Evolutionary conservation across 768 basidiomycete species (phyloP), one percentile per base, ranked within the genome.

Genomic region (Trametes cingulata): DNA sequence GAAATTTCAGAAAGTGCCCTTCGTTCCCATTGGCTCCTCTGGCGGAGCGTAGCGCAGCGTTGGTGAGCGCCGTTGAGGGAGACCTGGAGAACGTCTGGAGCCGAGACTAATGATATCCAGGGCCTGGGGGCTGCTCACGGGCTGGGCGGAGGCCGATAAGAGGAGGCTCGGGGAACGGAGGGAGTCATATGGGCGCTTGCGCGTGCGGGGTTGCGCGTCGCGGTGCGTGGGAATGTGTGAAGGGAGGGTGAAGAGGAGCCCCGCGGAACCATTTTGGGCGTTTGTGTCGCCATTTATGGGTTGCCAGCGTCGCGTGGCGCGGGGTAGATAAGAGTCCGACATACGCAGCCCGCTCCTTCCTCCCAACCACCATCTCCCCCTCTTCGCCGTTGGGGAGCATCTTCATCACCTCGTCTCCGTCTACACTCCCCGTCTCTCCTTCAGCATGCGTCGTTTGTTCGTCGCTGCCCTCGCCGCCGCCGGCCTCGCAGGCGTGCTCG

Each of bases 371-470:
- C 65, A 65, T 49, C 62, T 63, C 61, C 57, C 60, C 61, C 65
- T 55, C 59, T 66, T 62, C 55, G 36, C 55, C 63, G 58, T 60
- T 40, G 54, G 58, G 56, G 55, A 58, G 52, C 52, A 35, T 47
- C 57, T 37, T 15, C 41, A 47, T 27, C 39, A 53, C 57, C 58
- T 15, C 49, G 29, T 33, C 37, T 27, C 29, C 43, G 17, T 17
- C 40, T 17, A 12, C 33, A 13, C 45, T 10, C 20, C 52, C 49
- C 15, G 46, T 60, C 60, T 51, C 48, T 59, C 37, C 22, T 53
- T 40, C 58, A 62, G 33, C 40, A 89, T 89, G 87, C 85, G 86
- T 70, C 79, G 82, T 75, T 81, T 87, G 62, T 75, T 86, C 67
- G 82, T 83, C 65, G 84, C 85, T 69, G 84, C 85, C 45, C 73